Conservation (phyloP, 768 basidiomycete species). For the Suillus luteus region DNA sequence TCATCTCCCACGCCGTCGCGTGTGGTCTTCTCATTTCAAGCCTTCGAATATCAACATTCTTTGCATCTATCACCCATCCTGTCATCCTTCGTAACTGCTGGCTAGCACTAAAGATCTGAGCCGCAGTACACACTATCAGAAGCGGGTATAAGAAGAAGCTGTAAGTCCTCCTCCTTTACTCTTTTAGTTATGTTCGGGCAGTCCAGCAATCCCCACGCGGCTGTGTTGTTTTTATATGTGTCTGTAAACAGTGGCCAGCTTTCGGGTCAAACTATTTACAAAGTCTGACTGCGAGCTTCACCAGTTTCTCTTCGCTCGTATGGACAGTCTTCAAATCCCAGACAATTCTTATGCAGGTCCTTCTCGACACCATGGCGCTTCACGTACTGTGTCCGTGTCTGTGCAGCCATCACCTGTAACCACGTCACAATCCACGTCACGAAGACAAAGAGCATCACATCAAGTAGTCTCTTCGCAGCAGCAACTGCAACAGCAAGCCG, state of each 20-base stretch:
- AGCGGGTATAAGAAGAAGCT: slow-evolving; percentile 1
- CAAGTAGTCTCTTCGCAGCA: slow-evolving; percentile 56
- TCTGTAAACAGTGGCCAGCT: slow-evolving; percentile 17
- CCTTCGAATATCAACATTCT: slow-evolving; percentile 19
- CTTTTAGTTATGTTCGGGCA: slow-evolving; percentile 19
- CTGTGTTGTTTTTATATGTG: slow-evolving; percentile 25
- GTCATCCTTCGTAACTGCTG: slow-evolving; percentile 6
- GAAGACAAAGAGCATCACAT: slow-evolving; percentile 75
- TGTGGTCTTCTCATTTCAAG: slow-evolving; percentile 21
- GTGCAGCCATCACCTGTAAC: slow-evolving; percentile 52
- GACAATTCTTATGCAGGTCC: slow-evolving; percentile 45
- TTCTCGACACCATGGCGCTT: slow-evolving; percentile 42
- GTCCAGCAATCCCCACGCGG: slow-evolving; percentile 22
- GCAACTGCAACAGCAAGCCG: slow-evolving; percentile 39
- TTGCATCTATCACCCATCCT: slow-evolving; percentile 14
- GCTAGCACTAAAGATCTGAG: slow-evolving; percentile 3
- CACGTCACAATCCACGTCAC: slow-evolving; percentile 42
- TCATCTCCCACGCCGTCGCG: slow-evolving; percentile 32
- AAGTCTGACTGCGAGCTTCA: slow-evolving; percentile 9
- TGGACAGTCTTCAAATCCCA: slow-evolving; percentile 46
- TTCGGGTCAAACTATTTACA: slow-evolving; percentile 16
- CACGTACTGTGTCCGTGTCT: slow-evolving; percentile 62
- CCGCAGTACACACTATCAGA: slow-evolving; percentile 4
- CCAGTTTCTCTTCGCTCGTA: slow-evolving; percentile 15
- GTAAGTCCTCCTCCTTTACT: slow-evolving; percentile 21